These are phyloP conservation scores for Aspergillus ochraceoroseus DNA, from an alignment of 2,329 filamentous ascomycete genomes.

Conservation along the genomic window DNA sequence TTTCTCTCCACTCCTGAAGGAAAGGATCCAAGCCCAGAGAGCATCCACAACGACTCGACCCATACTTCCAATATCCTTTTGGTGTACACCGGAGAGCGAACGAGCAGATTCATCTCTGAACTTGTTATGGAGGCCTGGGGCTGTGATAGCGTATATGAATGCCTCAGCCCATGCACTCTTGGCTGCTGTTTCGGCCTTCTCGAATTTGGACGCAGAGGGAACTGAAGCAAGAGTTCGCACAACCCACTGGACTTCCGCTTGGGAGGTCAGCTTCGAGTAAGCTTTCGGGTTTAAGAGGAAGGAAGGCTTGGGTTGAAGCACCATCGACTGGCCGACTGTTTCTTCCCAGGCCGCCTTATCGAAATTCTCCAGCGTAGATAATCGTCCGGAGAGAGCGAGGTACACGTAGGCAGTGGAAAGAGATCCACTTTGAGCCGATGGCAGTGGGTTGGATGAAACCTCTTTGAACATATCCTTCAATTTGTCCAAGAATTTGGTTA, in stretches of 20 bases:
- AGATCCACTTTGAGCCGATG: slow-evolving; percentile 76
- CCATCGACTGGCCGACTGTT: slow-evolving; percentile 61
- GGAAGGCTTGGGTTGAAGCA: slow-evolving; percentile 72
- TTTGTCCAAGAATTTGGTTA: slow-evolving; percentile 50
- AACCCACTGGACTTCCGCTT: slow-evolving; percentile 76
- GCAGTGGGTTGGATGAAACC: slow-evolving; percentile 68
- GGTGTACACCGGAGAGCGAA: slow-evolving; percentile 62
- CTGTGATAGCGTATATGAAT: slow-evolving; percentile 71
- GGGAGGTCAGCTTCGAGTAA: slow-evolving; percentile 69
- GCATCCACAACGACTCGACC: slow-evolving; percentile 63
- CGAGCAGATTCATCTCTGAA: slow-evolving; percentile 60
- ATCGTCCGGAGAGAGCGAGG: slow-evolving; percentile 56
- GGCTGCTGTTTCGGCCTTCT: slow-evolving; percentile 45
- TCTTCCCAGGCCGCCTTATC: slow-evolving; percentile 48
- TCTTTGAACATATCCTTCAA: slow-evolving; percentile 67
- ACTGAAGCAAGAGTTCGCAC: slow-evolving; percentile 63
- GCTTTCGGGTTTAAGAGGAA: slow-evolving; percentile 80
- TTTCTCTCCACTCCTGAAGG: slow-evolving; percentile 66
- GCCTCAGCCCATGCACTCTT: slow-evolving; percentile 74
- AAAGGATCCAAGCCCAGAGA: slow-evolving; percentile 73
- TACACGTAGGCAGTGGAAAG: slow-evolving; percentile 73
- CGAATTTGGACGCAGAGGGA: slow-evolving; percentile 52
- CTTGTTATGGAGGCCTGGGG: slow-evolving; percentile 55
- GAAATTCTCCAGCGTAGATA: slow-evolving; percentile 51
- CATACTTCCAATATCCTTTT: slow-evolving; percentile 53